phyloP scores from a whole-genome alignment of 345 rosid genomes.

The Citropsis articulata region DNA sequence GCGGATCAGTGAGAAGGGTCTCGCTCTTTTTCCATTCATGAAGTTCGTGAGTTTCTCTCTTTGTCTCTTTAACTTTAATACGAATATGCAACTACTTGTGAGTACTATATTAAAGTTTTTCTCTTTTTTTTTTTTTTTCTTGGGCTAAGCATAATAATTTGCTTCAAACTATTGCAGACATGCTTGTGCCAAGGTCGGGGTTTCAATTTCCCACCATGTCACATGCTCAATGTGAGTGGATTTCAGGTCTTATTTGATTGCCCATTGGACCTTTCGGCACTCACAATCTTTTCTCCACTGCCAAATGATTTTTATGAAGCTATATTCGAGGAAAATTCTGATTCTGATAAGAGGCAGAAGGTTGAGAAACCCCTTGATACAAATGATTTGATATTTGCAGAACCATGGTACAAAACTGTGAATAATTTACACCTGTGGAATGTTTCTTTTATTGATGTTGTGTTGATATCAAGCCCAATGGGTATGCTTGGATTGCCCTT shows the following conservation, averaged over 20 bases:
- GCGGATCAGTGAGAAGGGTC: not conserved
- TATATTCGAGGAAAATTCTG: conserved; percentile 24
- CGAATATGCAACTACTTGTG: too few relatives aligned
- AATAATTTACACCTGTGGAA: conserved; percentile 76
- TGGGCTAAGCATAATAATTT: not conserved
- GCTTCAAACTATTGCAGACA: conserved; percentile 46
- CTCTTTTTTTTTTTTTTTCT: not conserved
- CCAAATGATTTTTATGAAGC: conserved; percentile 19
- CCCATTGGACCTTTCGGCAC: conserved; percentile 74
- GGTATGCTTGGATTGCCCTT: conserved; percentile 88
- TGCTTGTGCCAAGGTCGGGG: conserved; percentile 77
- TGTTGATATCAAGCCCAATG: conserved; percentile 70
- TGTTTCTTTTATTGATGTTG: conserved; percentile 65
- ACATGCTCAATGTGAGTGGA: conserved; percentile 56
- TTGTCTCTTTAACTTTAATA: not conserved
- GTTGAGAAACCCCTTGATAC: conserved; percentile 37
- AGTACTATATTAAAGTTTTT: too few relatives aligned
- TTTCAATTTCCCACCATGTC: conserved; percentile 65
- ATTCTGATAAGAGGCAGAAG: conserved; percentile 40
- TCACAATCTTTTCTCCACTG: conserved; percentile 62
- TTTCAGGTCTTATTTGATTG: conserved; percentile 74
- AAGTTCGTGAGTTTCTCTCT: conserved; percentile 50
- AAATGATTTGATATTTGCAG: conserved; percentile 48
- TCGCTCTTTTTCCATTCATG: conserved; percentile 33
- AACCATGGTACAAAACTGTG: conserved; percentile 83